A percentile compares a stretch with the other conserved stretches of the same genome.
phyloP scores from a whole-genome alignment of 2,329 filamentous ascomycete species.

The Helminthosporium solani region DNA sequence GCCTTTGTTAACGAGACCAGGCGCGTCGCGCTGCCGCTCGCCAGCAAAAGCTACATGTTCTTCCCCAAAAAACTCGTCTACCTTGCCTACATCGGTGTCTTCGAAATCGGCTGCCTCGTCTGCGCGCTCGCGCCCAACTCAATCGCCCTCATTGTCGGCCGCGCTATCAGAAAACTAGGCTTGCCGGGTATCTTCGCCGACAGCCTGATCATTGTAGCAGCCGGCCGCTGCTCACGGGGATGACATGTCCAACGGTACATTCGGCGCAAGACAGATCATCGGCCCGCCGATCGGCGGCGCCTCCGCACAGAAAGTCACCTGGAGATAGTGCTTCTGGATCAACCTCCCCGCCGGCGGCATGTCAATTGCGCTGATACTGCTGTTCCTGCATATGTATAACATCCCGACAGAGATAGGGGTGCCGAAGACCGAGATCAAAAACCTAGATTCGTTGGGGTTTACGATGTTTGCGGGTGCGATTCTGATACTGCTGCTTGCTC shows the following conservation, averaged over 20 bases:
- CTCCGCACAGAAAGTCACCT: conserved; percentile 31
- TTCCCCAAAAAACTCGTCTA: conserved; percentile 20
- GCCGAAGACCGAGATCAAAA: background rate
- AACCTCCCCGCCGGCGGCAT: conserved; percentile 10
- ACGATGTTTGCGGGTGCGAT: conserved; percentile 41
- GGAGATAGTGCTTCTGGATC: conserved; percentile 34
- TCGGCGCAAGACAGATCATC: conserved; percentile 10
- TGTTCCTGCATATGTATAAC: conserved; percentile 1
- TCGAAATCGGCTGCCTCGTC: conserved; percentile 57
- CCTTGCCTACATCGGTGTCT: conserved; percentile 38
- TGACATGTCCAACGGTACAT: background rate
- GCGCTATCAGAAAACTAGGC: conserved; percentile 43
- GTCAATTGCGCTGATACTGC: background rate
- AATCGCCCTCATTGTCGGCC: conserved; percentile 41
- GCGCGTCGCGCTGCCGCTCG: conserved; percentile 4
- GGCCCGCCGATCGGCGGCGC: conserved; percentile 43
- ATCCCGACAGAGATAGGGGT: background rate
- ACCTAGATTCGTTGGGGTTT: conserved; percentile 47
- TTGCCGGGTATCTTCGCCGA: conserved; percentile 40
- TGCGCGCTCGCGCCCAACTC: conserved; percentile 47
- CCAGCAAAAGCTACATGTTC: conserved; percentile 13
- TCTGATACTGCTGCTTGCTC: conserved; percentile 45
- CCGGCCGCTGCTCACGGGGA: conserved; percentile 6
- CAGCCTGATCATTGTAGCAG: conserved; percentile 7
- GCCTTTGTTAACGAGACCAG: background rate